Evolutionary conservation across 1,284 basidiomycete species (phyloP), one percentile per base, ranked within the genome.

Genomic region (Ceratobasidium sp.): DNA sequence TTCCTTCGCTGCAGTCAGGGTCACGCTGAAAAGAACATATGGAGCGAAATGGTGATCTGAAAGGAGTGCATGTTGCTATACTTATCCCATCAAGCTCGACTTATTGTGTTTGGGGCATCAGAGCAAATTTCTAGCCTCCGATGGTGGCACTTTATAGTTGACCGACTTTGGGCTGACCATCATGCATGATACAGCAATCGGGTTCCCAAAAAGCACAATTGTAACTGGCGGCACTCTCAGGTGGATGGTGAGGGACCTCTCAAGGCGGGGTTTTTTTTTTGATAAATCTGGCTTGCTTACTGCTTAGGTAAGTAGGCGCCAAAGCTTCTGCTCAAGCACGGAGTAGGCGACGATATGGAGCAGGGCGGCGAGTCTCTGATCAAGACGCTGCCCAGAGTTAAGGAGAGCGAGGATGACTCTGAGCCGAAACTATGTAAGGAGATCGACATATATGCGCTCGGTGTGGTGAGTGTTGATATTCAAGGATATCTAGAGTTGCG

Each of bases 21-120:
- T 62, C 16, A 59, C 23, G 21, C 44, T n/a, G 26, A 64, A 3
- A 18, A 16, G 13, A 30, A 4, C n/a, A 46, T 30, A 35, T 32
- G 18, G 16, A 64, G 61, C 44, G 47, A n/a, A 26, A 64, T 50
- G 61, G 61, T 16, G 61, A 64, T 35, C 21, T 64, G 13, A 64
- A 64, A 21, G 44, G 21, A 2, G 61, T 64, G 46, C 28, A 28
- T 49, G 14, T 4, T n/a, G 26, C 16, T 23, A 28, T 6, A 35
- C 7, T 50, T 50, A 21, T 2, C 9, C 47, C n/a, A 23, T 6
- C 9, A 9, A 21, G n/a, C n/a, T 23, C 26, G n/a, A 50, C 11
- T 1, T 50, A 21, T 23, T 50, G n/a, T n/a, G n/a, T n/a, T n/a
- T n/a, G n/a, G n/a, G n/a, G n/a, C n/a, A 21, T 3, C 1, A 50